Evolutionary conservation across 352 stramenopile species (phyloP), one percentile per base, ranked within the genome.

Genomic region (Phytopythium oedochilum): DNA sequence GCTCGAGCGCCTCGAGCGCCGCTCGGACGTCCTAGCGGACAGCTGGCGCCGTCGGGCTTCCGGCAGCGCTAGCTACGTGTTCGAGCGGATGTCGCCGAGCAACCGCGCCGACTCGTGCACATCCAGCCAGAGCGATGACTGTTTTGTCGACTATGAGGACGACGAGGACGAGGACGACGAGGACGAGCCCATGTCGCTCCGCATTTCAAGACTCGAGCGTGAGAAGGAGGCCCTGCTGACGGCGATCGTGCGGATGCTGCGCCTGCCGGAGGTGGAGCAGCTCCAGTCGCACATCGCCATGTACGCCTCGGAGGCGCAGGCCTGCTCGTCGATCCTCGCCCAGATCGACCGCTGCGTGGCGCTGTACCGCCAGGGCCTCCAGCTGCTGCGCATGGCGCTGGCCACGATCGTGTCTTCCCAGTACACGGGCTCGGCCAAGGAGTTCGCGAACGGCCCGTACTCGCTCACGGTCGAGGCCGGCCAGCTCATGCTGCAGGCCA

Each of bases 211-310:
- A 55, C 73, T 89, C 31, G 70, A 87, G 62, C 70, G 57, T 23
- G 75, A 86, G 60, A 87, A 87, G 55, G 68, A 90, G 60, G 61
- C 61, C n/a, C 48, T 88, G 3, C 58, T 90, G 5, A 55, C 67
- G 15, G 55, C 67, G 5, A 61, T 90, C 46, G 55, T 90, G 7
- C 58, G 63, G 4, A 71, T 70, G 20, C 51, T 83, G 18, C 64
- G 61, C 6, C 53, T 82, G 31, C 74, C 83, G 0, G 80, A 91
- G n/a, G 72, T 66, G 5, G 53, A 79, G 43, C 75, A 85, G 61
- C 74, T 91, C 34, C 69, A 87, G 48, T 73, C 83, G n/a, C 83
- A 86, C 38, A 77, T 93, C 39, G 77, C 78, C 42, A 85, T 91
- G 70, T 86, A 81, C 56, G 61, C 71, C 18, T 90, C 80, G 1